Conservation (phyloP, 768 basidiomycete genomes). For the Mycena filopes region DNA sequence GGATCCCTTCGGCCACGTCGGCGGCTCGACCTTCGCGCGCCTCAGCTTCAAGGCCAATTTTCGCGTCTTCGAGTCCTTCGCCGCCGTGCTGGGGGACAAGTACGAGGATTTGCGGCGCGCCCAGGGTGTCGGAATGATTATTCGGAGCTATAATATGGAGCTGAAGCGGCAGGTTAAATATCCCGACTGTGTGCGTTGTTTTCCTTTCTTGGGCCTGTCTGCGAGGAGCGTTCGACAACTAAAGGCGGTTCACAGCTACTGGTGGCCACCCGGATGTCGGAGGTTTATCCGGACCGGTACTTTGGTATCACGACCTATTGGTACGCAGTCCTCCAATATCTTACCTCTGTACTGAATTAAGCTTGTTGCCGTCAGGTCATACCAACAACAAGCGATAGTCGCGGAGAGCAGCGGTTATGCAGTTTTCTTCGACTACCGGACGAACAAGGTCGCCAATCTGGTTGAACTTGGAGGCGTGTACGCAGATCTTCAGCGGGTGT, state of each 20-base stretch:
- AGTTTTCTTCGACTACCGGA: slow-evolving; percentile 15
- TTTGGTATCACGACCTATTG: background rate
- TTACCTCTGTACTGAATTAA: too few species aligned
- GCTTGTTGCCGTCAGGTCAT: background rate
- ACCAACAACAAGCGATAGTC: slow-evolving; percentile 13
- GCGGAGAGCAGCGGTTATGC: slow-evolving; percentile 9
- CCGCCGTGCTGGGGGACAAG: background rate
- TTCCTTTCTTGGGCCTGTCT: background rate
- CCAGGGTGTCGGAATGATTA: background rate
- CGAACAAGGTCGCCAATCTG: background rate
- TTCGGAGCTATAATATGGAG: background rate
- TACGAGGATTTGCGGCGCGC: slow-evolving; percentile 7
- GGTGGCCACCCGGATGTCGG: background rate
- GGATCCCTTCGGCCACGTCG: slow-evolving; percentile 18
- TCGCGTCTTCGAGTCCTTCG: slow-evolving; percentile 13
- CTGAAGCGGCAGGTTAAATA: slow-evolving; percentile 1
- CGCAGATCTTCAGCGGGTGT: slow-evolving; percentile 6
- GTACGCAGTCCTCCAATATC: background rate
- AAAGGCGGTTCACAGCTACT: background rate
- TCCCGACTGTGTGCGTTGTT: slow-evolving; percentile 7
- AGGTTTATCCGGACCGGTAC: slow-evolving; percentile 4
- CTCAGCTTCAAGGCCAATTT: slow-evolving; percentile 4
- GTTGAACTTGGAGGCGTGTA: background rate
- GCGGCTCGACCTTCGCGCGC: background rate
- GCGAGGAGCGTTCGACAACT: too few species aligned